Conservation (phyloP, 257 asterid species). For the Jacaranda copaia region DNA sequence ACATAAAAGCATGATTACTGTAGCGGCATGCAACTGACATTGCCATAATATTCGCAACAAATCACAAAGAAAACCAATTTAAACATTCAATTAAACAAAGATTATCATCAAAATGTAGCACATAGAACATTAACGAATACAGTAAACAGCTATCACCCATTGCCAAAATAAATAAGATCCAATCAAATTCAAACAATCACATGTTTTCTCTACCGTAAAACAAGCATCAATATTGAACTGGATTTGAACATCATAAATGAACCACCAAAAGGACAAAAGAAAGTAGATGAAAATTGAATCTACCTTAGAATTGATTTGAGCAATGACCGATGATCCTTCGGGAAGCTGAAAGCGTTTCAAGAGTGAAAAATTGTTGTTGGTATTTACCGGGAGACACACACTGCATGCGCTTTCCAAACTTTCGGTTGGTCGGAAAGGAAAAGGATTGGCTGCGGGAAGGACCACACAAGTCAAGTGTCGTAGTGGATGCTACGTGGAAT, state of each 20-base stretch:
- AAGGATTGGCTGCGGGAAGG: constrained; percentile 13
- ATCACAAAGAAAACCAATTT: not conserved
- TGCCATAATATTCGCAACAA: not conserved
- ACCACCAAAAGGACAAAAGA: not conserved
- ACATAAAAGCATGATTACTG: not conserved
- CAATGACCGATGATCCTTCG: not conserved
- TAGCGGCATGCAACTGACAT: constrained; percentile 30
- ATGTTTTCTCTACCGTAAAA: not conserved
- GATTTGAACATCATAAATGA: not conserved
- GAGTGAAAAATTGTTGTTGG: not conserved
- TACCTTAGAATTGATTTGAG: constrained; percentile 27
- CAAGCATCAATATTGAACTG: not conserved
- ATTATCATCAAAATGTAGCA: not conserved
- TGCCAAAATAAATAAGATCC: not conserved
- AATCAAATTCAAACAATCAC: constrained; percentile 18
- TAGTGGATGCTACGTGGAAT: constrained; percentile 34
- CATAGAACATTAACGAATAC: not conserved
- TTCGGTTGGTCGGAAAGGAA: not conserved
- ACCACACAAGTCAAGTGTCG: constrained; percentile 6
- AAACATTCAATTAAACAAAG: not conserved
- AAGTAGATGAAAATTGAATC: not conserved
- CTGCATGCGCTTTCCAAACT: constrained; percentile 28
- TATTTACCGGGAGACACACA: not conserved
- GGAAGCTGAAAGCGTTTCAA: not conserved
- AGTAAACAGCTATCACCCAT: constrained; percentile 11